Conservation (phyloP, 1,284 basidiomycete genomes). For the Leccinum pallidistipes region DNA sequence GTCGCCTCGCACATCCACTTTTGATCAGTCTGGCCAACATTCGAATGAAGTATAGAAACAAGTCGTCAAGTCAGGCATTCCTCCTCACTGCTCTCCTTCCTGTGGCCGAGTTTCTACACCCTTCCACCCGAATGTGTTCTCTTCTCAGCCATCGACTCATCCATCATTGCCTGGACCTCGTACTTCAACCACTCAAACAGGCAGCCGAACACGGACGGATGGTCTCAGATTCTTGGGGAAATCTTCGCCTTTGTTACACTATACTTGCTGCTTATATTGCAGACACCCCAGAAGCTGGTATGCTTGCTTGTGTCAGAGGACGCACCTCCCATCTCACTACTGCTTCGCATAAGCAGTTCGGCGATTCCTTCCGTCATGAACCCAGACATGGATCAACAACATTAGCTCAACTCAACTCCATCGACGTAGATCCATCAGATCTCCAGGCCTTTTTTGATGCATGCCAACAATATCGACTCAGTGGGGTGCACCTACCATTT, state of each 20-base stretch:
- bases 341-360: background rate
- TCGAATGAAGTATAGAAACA: background rate
- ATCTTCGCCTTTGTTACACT: background rate
- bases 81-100: background rate
- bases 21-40: background rate
- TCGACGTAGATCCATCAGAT: background rate
- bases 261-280: background rate
- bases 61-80: background rate
- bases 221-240: background rate
- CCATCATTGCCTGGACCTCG: background rate
- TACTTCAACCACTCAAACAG: background rate
- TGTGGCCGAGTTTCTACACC: background rate
- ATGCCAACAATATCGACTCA: background rate
- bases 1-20: background rate
- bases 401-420: background rate
- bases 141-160: background rate
- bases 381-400: background rate
- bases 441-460: background rate
- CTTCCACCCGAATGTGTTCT: background rate
- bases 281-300: background rate
- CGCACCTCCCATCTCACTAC: background rate
- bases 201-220: background rate
- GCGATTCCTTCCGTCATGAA: background rate
- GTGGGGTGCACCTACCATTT: background rate
- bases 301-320: background rate